Evolutionary conservation across 2,329 filamentous ascomycete species (phyloP), one percentile per base, ranked within the genome.

Genomic region (Ophiostoma fasciatum): DNA sequence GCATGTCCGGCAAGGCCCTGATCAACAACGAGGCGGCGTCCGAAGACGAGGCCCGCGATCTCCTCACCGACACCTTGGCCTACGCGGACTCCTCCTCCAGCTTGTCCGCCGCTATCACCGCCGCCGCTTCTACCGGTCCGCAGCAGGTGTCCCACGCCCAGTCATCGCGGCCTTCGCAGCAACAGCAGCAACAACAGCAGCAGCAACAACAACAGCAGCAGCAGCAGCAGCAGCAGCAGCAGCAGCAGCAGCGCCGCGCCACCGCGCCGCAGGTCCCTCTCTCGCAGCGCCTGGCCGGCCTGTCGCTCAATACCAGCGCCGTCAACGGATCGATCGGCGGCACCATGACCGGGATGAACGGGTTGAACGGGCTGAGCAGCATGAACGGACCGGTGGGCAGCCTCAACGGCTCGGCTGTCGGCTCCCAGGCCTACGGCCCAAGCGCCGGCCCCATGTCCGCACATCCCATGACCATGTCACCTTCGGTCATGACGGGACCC

Each of bases 31-130:
- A 78, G 48, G 66, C 68, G 13, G 73, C 71, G 20, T 70, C 74
- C 33, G 74, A 80, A 43, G 79, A 84, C 33, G 80, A 83, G 50
- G 81, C 79, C 3, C 72, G 67, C 23, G 69, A 77, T 46, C 62
- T 85, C n/a, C 62, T 84, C 31, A 78, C 78, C 39, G 75, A 84
- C 37, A 74, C 79, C 0, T 65, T 82, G 29, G 76, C 71, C 8
- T 84, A 77, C 50, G 82, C 81, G 9, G 78, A 87, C 48, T 82
- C 75, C 48, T 78, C 75, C 2, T n/a, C n/a, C n/a, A 62, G 70
- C 37, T 58, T 44, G 13, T 31, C 29, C 17, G 17, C 32, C 17
- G 28, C n/a, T 1, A 20, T 19, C 2, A 21, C 26, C 7, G 30
- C 33, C 8, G 28, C 25, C 12, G 25, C 25, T 7, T 19, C 14